These are phyloP conservation scores for Raphidocelis subcapitata DNA, from an alignment of 139 green algal species.

Conservation along the genomic window DNA sequence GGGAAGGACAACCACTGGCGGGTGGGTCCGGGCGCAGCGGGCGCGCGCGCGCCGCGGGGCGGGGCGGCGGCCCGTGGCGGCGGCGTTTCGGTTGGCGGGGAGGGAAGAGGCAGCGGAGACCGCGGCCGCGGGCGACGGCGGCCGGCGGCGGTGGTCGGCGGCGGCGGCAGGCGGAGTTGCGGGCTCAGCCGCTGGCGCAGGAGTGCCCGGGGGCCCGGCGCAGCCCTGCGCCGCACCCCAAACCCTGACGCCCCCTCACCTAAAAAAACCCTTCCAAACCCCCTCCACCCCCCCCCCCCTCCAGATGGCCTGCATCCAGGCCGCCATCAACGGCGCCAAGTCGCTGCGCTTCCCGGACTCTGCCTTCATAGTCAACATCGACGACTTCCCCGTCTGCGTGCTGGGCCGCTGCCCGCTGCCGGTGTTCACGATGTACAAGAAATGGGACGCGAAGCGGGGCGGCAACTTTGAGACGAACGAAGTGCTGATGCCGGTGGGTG, in stretches of 20 bases:
- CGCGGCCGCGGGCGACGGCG: no score
- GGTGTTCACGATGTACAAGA: conserved; percentile 34
- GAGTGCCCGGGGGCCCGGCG: no score
- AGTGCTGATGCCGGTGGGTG: conserved; percentile 24
- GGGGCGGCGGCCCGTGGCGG: not conserved
- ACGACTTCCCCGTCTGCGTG: conserved; percentile 29
- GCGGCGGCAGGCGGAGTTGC: not conserved
- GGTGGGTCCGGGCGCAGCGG: not conserved
- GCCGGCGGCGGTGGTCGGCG: not conserved
- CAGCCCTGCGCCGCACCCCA: not conserved
- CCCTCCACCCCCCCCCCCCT: no score
- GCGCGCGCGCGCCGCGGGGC: no score
- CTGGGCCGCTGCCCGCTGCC: conserved; percentile 18
- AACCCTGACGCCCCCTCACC: not conserved
- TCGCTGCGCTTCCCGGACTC: conserved; percentile 20
- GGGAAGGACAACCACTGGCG: conserved; percentile 31
- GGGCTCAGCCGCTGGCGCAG: not conserved
- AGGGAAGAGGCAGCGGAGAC: not conserved
- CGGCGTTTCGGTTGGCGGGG: not conserved
- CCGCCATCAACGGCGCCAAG: conserved; percentile 15
- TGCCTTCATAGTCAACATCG: conserved; percentile 33
- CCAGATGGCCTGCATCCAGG: conserved; percentile 28
- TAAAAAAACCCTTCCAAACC: not conserved
- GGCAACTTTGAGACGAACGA: conserved; percentile 32
- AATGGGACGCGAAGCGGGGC: conserved; percentile 11